phyloP scores from a whole-genome alignment of 495 filamentous ascomycete genomes.

The Hyaloscypha bicolor region DNA sequence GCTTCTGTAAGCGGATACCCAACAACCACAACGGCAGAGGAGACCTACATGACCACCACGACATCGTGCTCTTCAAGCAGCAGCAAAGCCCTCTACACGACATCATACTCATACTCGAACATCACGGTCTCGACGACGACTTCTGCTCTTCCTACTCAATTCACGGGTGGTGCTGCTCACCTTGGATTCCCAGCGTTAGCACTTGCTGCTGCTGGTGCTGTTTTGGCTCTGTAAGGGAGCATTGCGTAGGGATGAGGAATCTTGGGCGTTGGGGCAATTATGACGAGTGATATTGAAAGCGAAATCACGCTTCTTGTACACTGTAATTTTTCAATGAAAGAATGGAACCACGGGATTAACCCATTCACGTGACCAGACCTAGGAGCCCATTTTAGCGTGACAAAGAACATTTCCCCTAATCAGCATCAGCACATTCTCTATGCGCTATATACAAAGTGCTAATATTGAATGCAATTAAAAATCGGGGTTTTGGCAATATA shows the following conservation, averaged over 20 bases:
- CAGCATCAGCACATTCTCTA: neutral
- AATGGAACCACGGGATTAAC: neutral
- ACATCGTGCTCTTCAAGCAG: conserved; percentile 2
- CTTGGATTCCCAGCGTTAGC: conserved; percentile 5
- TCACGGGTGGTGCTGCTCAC: conserved; percentile 12
- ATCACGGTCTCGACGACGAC: conserved; percentile 5
- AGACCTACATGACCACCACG: neutral
- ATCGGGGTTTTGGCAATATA: no score
- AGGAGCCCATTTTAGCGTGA: neutral
- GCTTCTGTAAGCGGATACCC: neutral
- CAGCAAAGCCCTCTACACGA: neutral
- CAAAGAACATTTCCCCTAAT: neutral
- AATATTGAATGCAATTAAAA: no score
- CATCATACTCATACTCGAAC: neutral
- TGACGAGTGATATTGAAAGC: neutral
- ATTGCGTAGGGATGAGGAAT: neutral
- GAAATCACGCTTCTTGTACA: neutral
- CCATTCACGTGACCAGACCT: neutral
- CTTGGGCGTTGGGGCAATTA: neutral
- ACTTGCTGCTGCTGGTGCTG: conserved; percentile 18
- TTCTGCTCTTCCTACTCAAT: neutral
- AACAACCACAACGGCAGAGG: neutral
- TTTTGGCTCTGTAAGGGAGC: conserved; percentile 16
- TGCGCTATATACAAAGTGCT: no score
- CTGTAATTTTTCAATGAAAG: neutral